Conservation (phyloP, 2,329 filamentous ascomycete genomes). For the Colletotrichum filicis region DNA sequence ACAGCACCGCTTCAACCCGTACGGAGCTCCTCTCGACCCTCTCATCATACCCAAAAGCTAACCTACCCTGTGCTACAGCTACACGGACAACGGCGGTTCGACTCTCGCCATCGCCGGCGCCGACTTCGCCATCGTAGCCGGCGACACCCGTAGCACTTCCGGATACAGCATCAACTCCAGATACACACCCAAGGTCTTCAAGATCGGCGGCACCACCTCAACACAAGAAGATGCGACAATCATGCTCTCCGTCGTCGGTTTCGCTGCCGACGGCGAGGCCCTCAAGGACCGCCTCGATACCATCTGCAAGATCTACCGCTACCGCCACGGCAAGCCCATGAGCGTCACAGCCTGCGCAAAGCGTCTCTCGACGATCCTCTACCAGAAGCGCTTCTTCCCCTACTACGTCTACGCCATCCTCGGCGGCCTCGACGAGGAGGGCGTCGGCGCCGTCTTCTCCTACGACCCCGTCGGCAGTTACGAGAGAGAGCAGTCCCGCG, state of each 20-base stretch:
- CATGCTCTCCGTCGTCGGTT: constrained; percentile 93
- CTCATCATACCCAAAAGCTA: constrained; percentile 1
- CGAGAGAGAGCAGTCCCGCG: constrained; percentile 95
- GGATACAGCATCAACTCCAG: constrained; percentile 99
- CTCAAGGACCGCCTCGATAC: constrained; percentile 94
- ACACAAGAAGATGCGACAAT: constrained; percentile 88
- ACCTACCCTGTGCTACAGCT: constrained; percentile 62
- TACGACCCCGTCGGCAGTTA: constrained; percentile 99
- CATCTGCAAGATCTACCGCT: constrained; percentile 98
- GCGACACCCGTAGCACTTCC: constrained; percentile 94
- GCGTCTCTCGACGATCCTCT: constrained; percentile 93
- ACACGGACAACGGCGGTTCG: constrained; percentile 97
- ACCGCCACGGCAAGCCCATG: constrained; percentile 98
- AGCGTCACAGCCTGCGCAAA: constrained; percentile 94
- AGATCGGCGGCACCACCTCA: constrained; percentile 90
- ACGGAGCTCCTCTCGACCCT: constrained; percentile 49
- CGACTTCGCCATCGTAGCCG: constrained; percentile 96
- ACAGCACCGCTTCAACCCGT: constrained; percentile 94
- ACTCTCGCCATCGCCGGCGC: constrained; percentile 94
- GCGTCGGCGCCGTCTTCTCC: constrained; percentile 92
- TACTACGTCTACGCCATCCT: constrained; percentile 98
- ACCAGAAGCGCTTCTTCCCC: constrained; percentile 98
- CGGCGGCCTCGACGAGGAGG: constrained; percentile 93
- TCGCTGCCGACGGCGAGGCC: constrained; percentile 93
- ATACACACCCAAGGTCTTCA: constrained; percentile 95